These are phyloP conservation scores for Galerina marginata DNA, from an alignment of 768 basidiomycete species.

Conservation along the genomic window DNA sequence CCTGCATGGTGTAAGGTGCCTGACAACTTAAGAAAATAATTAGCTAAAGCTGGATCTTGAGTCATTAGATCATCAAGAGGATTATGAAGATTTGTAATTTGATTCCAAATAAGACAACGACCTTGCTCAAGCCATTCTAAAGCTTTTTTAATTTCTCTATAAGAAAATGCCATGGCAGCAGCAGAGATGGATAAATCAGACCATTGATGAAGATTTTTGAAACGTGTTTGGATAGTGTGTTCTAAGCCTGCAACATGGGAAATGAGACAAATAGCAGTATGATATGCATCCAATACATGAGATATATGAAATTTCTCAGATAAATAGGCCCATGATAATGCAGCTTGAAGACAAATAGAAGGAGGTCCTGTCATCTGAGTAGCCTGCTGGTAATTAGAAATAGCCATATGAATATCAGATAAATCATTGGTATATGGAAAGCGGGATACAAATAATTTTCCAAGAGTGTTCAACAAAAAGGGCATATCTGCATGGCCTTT, in stretches of 20 bases:
- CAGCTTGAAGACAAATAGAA: slow-evolving; percentile 1
- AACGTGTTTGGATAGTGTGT: slow-evolving; percentile 18
- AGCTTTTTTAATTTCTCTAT: slow-evolving; percentile 3
- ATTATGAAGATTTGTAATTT: slow-evolving; percentile 13
- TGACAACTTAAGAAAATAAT: slow-evolving; percentile 2
- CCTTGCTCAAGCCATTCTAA: slow-evolving; percentile 21
- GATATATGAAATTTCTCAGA: not conserved
- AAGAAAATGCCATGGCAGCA: slow-evolving; percentile 18
- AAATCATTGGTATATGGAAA: not conserved
- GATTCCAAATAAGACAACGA: slow-evolving; percentile 20
- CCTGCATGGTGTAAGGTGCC: slow-evolving; percentile 1
- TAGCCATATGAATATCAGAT: slow-evolving; percentile 1
- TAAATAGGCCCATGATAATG: slow-evolving; percentile 10
- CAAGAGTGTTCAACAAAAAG: slow-evolving; percentile 4
- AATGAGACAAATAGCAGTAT: slow-evolving; percentile 15
- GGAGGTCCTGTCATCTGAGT: not conserved
- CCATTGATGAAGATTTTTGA: slow-evolving; percentile 11
- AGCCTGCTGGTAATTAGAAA: not conserved
- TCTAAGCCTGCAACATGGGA: slow-evolving; percentile 25
- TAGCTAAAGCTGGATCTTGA: slow-evolving; percentile 5
- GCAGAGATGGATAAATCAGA: slow-evolving; percentile 17
- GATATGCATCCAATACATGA: slow-evolving; percentile 14
- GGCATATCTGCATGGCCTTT: slow-evolving; percentile 3
- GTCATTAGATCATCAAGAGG: slow-evolving; percentile 4
- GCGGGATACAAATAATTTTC: slow-evolving; percentile 6